Conservation (phyloP, 2,329 filamentous ascomycete species). For the Fusarium ambrosium region DNA sequence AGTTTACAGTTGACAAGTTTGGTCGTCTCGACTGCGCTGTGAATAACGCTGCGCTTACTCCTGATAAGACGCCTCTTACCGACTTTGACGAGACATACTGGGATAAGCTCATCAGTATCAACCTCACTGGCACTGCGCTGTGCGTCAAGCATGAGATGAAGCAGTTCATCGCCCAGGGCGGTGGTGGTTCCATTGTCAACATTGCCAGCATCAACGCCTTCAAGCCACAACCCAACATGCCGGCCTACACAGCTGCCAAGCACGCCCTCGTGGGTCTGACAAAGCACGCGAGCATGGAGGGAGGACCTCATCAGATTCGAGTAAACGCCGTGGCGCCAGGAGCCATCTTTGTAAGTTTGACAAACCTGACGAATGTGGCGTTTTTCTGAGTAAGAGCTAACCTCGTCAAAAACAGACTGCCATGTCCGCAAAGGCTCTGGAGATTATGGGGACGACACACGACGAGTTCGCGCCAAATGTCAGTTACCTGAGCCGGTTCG, state of each 20-base stretch:
- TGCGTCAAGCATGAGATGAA: slow-evolving; percentile 41
- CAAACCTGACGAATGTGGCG: too few relatives aligned
- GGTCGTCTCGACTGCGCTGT: slow-evolving; percentile 35
- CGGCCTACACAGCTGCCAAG: slow-evolving; percentile 51
- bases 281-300: slow-evolving; percentile 55
- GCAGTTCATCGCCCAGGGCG: slow-evolving; percentile 41
- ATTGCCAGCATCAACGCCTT: slow-evolving; percentile 53
- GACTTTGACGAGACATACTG: slow-evolving; percentile 39
- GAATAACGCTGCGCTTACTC: slow-evolving; percentile 36
- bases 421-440: slow-evolving; percentile 30
- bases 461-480: slow-evolving; percentile 34
- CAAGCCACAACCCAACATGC: slow-evolving; percentile 48
- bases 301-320: slow-evolving; percentile 46
- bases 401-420: slow-evolving; percentile 13
- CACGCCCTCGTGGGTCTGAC: slow-evolving; percentile 57
- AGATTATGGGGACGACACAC: slow-evolving; percentile 38
- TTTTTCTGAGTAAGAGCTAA: background rate
- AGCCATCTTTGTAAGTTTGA: slow-evolving; percentile 38
- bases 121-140: slow-evolving; percentile 39
- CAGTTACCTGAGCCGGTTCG: slow-evolving; percentile 31
- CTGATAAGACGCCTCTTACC: slow-evolving; percentile 33
- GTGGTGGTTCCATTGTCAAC: slow-evolving; percentile 60
- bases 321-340: slow-evolving; percentile 40
- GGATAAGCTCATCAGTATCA: slow-evolving; percentile 36
- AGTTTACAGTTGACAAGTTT: slow-evolving; percentile 35